Conservation (phyloP, 306 rosid species). For the Medicago ruthenica region DNA sequence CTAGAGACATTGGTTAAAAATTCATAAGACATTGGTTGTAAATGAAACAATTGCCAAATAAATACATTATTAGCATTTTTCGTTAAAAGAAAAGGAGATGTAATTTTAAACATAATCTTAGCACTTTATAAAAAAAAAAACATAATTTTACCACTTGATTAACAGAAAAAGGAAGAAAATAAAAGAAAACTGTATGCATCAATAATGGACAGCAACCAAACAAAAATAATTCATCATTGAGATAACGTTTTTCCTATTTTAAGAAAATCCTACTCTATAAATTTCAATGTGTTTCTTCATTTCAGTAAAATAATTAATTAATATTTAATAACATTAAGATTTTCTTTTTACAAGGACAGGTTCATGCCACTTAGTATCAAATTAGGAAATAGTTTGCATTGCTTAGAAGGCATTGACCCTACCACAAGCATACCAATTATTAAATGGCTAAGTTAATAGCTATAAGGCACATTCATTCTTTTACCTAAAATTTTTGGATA, state of each 20-base stretch:
- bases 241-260: constrained; percentile 15
- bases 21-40: too few species aligned
- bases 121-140: too few species aligned
- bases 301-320: background rate
- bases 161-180: background rate
- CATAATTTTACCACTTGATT: too few species aligned
- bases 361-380: background rate
- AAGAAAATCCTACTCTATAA: constrained; percentile 1
- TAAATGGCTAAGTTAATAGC: background rate
- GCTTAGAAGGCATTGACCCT: constrained; percentile 22
- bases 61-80: too few species aligned
- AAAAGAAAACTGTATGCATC: background rate
- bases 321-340: background rate
- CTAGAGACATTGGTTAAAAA: too few species aligned
- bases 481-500: background rate
- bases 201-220: background rate
- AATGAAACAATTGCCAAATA: too few species aligned
- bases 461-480: background rate
- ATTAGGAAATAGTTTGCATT: background rate
- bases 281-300: constrained; percentile 41
- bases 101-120: too few species aligned
- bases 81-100: too few species aligned
- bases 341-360: background rate
- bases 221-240: constrained; percentile 16
- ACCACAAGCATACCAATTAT: constrained; percentile 33